Conservation (phyloP, 805 yeast species). For the Candida maris region DNA sequence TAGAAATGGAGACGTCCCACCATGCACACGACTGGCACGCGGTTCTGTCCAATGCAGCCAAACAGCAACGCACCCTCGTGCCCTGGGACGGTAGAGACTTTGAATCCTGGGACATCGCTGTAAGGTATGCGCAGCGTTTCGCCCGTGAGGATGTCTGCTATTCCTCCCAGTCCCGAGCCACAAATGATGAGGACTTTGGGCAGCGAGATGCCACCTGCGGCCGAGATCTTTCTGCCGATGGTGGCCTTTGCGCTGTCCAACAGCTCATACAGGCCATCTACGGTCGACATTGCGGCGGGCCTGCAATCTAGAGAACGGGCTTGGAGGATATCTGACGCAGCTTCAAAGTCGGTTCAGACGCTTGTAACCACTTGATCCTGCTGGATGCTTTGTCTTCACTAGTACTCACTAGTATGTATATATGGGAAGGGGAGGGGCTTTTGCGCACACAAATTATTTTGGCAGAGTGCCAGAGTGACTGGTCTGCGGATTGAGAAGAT, state of each 20-base stretch:
- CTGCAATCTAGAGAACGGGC: too few relatives aligned
- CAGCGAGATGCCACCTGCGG: constrained; percentile 6
- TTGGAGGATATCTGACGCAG: too few relatives aligned
- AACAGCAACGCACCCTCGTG: constrained; percentile 81
- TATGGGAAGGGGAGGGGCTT: too few relatives aligned
- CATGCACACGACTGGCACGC: constrained; percentile 85
- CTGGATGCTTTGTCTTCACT: too few relatives aligned
- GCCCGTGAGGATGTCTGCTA: constrained; percentile 50
- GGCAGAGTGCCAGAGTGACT: too few relatives aligned
- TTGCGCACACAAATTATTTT: too few relatives aligned
- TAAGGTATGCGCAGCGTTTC: constrained; percentile 55
- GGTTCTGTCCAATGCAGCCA: constrained; percentile 66
- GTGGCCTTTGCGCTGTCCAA: too few relatives aligned
- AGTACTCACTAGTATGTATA: too few relatives aligned
- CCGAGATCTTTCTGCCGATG: constrained; percentile 16
- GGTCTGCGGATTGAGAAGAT: too few relatives aligned
- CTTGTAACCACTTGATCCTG: too few relatives aligned
- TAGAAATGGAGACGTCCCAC: constrained; percentile 90
- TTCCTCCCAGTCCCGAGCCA: constrained; percentile 93
- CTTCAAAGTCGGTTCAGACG: too few relatives aligned
- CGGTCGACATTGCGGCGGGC: too few relatives aligned
- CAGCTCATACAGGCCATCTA: neutral
- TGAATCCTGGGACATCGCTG: constrained; percentile 73
- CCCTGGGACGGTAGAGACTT: constrained; percentile 80
- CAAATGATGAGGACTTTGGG: constrained; percentile 81